These are phyloP conservation scores for Saprolegnia parasitica DNA, from an alignment of 352 stramenopile genomes.

Conservation along the genomic window DNA sequence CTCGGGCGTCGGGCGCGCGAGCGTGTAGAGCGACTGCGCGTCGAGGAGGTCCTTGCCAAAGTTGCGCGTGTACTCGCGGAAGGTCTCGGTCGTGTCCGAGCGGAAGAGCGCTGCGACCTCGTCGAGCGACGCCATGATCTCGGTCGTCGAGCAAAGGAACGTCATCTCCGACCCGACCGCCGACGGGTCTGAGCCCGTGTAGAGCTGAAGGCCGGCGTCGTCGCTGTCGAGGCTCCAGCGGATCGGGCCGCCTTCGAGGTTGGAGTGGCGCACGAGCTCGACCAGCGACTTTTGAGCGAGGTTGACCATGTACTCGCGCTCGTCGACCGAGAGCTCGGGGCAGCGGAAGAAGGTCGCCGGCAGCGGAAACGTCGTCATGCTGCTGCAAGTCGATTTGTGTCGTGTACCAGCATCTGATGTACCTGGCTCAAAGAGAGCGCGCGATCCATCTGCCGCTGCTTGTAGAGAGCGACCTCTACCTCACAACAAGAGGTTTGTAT, in stretches of 20 bases:
- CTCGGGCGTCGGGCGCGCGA: conserved; percentile 36
- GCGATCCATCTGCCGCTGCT: background rate
- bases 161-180: conserved; percentile 18
- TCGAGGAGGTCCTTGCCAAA: conserved; percentile 49
- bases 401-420: too few relatives aligned
- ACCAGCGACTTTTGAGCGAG: conserved; percentile 77
- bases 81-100: conserved; percentile 67
- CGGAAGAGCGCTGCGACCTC: conserved; percentile 78
- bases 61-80: conserved; percentile 26
- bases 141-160: conserved; percentile 50
- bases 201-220: conserved; percentile 67
- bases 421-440: background rate
- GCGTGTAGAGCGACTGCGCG: conserved; percentile 55
- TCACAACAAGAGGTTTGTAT: too few relatives aligned
- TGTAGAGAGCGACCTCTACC: background rate
- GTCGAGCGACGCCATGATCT: conserved; percentile 72
- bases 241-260: conserved; percentile 59
- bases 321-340: conserved; percentile 54
- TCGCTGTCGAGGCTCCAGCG: conserved; percentile 71
- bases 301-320: conserved; percentile 64
- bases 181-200: conserved; percentile 41
- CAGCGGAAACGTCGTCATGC: conserved; percentile 42
- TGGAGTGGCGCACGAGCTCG: conserved; percentile 79
- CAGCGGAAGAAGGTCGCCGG: conserved; percentile 66
- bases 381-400: background rate